Base-by-base conservation (phyloP, 2,329 filamentous ascomycete genomes). In the Aspergillus uvarum region DNA sequence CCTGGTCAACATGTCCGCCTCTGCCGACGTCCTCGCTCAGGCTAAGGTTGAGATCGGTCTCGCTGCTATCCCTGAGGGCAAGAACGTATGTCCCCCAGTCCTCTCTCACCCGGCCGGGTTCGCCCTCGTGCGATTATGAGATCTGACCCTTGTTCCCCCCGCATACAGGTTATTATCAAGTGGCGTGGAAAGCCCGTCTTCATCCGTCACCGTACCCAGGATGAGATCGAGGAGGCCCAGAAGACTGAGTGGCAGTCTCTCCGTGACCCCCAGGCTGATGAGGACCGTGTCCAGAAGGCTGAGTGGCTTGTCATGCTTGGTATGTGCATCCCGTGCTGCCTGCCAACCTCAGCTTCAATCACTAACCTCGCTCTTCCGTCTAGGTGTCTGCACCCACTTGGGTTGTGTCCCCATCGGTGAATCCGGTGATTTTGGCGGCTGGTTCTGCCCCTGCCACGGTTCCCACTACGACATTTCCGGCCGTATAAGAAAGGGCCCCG, bases 131-230 rank as follows among this genome's bases (percentile, higher is more conserved):
- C 48, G 21, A 29, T 22, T 47, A 19, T 32, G 47, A 22, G 47
- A 29, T 22, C 64, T 65, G 58, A 66, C 58, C 47, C n/a, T n/a
- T n/a, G 26, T 58, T 68, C 73, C 24, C 24, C n/a, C 22, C 14
- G 35, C 16, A 31, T 32, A 32, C 19, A 93, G 90, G 89, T 99
- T 78, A 96, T 99, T 79, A 96, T 99, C 86, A 99, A 99, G 85
- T 99, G 95, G 95, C 91, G 95, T 85, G 95, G 95, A 79, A 99
- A 99, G 90, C 95, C 95, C 80, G 92, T 99, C 79, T 99, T 99
- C 86, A 92, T 99, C 87, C 93, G 95, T 80, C 95, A 99, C 89
- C 92, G 95, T 76, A 99, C 95, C 72, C 81, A 87, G 73, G 84
- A 85, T 74, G 95, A 99, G 84, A 99, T 99, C 82, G 87, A 92